phyloP scores from a whole-genome alignment of 2,329 filamentous ascomycete genomes.

The Sclerotinia minor region DNA sequence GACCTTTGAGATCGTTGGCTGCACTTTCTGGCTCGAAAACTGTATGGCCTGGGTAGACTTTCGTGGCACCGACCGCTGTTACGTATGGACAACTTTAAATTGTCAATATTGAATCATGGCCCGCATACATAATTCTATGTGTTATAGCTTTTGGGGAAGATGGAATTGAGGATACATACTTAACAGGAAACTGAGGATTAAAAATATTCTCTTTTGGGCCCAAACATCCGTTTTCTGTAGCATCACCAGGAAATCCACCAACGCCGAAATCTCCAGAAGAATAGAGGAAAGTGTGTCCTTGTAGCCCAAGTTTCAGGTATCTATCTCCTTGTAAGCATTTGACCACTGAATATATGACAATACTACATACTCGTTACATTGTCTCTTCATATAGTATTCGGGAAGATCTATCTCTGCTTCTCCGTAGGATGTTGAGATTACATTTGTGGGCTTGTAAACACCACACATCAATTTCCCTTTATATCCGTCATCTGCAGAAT shows the following conservation, averaged over 20 bases:
- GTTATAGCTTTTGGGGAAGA: neutral
- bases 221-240: conserved; percentile 41
- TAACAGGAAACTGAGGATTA: conserved; percentile 44
- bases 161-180: conserved; percentile 2
- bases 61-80: conserved; percentile 54
- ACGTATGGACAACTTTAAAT: conserved; percentile 48
- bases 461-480: conserved; percentile 50
- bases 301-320: conserved; percentile 52
- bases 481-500: conserved; percentile 51
- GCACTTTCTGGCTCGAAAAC: conserved; percentile 45
- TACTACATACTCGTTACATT: conserved; percentile 46
- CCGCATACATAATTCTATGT: neutral
- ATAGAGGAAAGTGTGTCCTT: conserved; percentile 48
- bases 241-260: conserved; percentile 40
- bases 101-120: neutral
- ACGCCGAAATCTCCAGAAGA: conserved; percentile 51
- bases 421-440: conserved; percentile 54
- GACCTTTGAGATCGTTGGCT: conserved; percentile 39
- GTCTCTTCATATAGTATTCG: conserved; percentile 52
- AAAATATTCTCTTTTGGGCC: conserved; percentile 51
- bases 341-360: neutral
- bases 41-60: conserved; percentile 45
- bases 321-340: conserved; percentile 2
- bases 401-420: conserved; percentile 55
- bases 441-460: conserved; percentile 45